Conservation (phyloP, 495 filamentous ascomycete species). For the Penicillium riverlandense region DNA sequence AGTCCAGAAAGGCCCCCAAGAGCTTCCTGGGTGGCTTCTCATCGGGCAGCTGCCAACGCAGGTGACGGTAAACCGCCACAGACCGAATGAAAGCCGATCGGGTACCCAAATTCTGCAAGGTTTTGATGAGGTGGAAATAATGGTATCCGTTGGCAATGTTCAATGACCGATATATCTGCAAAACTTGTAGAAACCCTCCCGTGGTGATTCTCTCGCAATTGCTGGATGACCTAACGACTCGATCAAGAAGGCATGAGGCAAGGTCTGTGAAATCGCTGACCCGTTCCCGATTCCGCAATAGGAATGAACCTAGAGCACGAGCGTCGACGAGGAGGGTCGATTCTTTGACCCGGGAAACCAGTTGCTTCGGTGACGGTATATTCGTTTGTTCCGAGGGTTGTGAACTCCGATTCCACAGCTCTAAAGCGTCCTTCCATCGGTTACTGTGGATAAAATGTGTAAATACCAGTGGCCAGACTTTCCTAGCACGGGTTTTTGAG, state of each 20-base stretch:
- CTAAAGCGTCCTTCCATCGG: too few species aligned
- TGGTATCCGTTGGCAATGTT: slow-evolving; percentile 12
- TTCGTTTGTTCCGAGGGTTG: too few species aligned
- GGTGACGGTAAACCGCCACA: slow-evolving; percentile 34
- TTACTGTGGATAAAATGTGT: too few species aligned
- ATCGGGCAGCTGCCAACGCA: slow-evolving; percentile 22
- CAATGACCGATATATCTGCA: slow-evolving; percentile 16
- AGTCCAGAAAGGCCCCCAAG: slow-evolving; percentile 14
- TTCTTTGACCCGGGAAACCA: too few species aligned
- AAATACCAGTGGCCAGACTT: too few species aligned
- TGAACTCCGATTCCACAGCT: too few species aligned
- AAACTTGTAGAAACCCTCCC: slow-evolving; percentile 19
- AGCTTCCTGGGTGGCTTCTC: slow-evolving; percentile 11
- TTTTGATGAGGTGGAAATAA: slow-evolving; percentile 23
- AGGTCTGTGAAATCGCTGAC: neutral
- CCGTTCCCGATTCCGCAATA: neutral
- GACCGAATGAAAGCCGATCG: slow-evolving; percentile 19
- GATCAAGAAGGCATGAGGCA: neutral
- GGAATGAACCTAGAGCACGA: too few species aligned
- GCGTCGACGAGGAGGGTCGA: too few species aligned
- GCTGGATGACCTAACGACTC: neutral
- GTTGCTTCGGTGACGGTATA: too few species aligned
- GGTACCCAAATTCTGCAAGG: slow-evolving; percentile 14
- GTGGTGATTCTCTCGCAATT: slow-evolving; percentile 1
- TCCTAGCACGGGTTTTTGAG: too few species aligned